phyloP scores from a whole-genome alignment of 2,329 filamentous ascomycete genomes.

The Fonsecaea multimorphosa region DNA sequence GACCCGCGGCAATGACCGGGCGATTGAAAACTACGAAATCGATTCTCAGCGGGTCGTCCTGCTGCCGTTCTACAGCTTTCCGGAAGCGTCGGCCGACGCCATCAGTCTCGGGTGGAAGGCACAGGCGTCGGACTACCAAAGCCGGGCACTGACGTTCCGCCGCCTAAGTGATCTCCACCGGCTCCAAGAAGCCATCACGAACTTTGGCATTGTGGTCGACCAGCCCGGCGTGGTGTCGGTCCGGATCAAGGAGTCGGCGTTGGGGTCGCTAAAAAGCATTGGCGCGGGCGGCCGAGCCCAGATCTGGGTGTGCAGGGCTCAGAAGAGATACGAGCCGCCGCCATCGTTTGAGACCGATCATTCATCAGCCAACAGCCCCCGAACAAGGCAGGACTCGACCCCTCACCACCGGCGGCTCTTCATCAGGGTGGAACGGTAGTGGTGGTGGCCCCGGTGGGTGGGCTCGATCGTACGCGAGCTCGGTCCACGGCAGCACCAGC shows the following conservation, averaged over 20 bases:
- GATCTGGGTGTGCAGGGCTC: background rate
- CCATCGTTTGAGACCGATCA: background rate
- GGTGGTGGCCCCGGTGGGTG: background rate
- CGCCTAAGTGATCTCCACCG: background rate
- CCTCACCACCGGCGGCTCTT: background rate
- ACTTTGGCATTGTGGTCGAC: background rate
- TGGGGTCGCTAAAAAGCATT: background rate
- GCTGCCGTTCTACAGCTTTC: background rate
- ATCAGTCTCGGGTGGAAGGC: background rate
- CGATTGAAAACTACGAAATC: background rate
- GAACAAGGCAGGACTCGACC: background rate
- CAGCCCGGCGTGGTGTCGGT: background rate
- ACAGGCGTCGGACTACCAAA: background rate
- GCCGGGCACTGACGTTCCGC: background rate
- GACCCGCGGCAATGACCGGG: background rate
- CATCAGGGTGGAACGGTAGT: background rate
- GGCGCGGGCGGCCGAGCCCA: background rate
- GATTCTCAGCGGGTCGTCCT: background rate
- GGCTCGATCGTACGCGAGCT: background rate
- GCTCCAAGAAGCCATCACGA: background rate
- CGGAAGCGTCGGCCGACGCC: background rate
- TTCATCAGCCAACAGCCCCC: background rate
- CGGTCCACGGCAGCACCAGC: constrained; percentile 1
- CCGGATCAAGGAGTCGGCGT: background rate
- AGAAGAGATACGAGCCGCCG: background rate